These are phyloP conservation scores for Microdochium trichocladiopsis DNA, from an alignment of 2,329 filamentous ascomycete species.

Conservation along the genomic window DNA sequence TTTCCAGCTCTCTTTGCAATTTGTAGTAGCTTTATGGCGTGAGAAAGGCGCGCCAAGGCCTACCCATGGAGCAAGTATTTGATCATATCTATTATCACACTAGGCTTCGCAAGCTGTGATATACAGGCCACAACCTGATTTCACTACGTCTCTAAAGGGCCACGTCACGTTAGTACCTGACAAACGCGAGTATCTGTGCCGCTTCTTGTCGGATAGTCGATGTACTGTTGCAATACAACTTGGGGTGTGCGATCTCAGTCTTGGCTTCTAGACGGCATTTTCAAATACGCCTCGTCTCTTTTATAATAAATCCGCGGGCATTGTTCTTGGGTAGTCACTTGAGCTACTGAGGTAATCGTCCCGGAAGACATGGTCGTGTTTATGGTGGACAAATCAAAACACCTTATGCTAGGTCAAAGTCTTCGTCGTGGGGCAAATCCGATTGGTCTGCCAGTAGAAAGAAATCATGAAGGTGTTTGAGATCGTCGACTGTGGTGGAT, in stretches of 20 bases:
- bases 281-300: neutral
- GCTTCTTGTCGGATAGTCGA: neutral
- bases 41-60: neutral
- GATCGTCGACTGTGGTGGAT: neutral
- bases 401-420: neutral
- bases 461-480: neutral
- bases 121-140: neutral
- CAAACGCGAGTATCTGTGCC: neutral
- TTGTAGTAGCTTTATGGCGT: neutral
- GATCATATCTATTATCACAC: neutral
- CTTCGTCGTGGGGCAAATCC: neutral
- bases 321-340: neutral
- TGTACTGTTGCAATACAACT: neutral
- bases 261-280: neutral
- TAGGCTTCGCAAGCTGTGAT: neutral
- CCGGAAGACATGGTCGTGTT: neutral
- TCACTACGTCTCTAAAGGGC: neutral
- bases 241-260: neutral
- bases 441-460: neutral
- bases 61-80: neutral
- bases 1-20: neutral
- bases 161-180: neutral
- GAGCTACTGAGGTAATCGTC: neutral
- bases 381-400: neutral
- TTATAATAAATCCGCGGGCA: neutral